Base-by-base conservation (phyloP, 495 filamentous ascomycete genomes). In the Lepidopterella palustris region DNA sequence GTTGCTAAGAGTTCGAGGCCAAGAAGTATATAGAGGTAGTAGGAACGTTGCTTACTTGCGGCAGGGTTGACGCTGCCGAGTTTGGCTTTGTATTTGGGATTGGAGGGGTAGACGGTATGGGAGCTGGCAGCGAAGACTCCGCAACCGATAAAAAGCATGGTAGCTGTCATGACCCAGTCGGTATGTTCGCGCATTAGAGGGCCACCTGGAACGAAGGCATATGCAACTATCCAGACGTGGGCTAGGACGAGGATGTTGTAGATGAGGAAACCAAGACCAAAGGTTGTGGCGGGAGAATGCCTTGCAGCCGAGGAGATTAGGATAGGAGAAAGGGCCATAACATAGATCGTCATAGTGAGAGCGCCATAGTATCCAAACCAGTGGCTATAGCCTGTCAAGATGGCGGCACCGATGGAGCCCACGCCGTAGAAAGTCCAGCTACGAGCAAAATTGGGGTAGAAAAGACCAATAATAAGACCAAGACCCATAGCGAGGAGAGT, bases 181-280 rank as follows among this genome's bases (percentile, higher is more conserved):
- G 92, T 99, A 65, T 86, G 91, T 70, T 99, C 95, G 23, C 95
- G 86, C 47, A 97, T 86, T 0, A 96, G 78, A 2, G 90, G 92
- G 26, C 93, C 95, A 42, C 95, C 95, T 15, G 93, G 95, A n/a
- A 99, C 95, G 68, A 99, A 99, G 51, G 95, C 95, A 64, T 99
- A 99, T 5, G 95, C 95, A 21, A 99, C 95, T 53, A 96, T 87
- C 95, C 95, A 99, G 35, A 97, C 91, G 68, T 97, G 91, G 74
- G 93, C 93, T 51, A 99, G 80, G 20, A 96, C 83, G 70, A 97
- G 68, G 70, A 97, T 76, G 69, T 97, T 95, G 74, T 97, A 97
- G 29, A 93, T 73, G 35, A 96, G 69, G 75, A 95, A 96, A 10
- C 85, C 92, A 28, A 95, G 61, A 6, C 92, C 92, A 69, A 99